A percentile compares a stretch with the other conserved stretches of the same genome.
phyloP scores from a whole-genome alignment of 1,139 yeast species.

The Yamadazyma diospyri region DNA sequence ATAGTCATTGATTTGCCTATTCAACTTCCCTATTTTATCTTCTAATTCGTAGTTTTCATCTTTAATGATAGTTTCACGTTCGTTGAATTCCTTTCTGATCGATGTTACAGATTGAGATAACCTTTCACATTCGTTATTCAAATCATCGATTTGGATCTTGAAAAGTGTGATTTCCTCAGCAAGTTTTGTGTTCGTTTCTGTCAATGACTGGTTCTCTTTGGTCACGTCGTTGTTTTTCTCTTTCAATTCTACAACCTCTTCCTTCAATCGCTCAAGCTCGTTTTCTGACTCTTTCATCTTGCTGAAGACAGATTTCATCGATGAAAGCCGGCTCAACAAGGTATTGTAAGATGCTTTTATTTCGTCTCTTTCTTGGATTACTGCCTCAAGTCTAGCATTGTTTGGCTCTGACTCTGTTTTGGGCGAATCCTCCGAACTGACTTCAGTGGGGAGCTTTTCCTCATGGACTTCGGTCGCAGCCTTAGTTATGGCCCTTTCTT shows the following conservation, averaged over 20 bases:
- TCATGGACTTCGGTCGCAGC: not conserved
- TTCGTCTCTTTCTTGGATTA: conserved; percentile 55
- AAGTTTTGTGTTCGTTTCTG: conserved; percentile 11
- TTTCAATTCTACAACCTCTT: conserved; percentile 25
- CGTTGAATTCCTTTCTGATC: conserved; percentile 45
- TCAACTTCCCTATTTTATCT: conserved; percentile 30
- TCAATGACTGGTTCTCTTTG: conserved; percentile 22
- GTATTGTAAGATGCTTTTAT: conserved; percentile 70
- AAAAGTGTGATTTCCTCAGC: conserved; percentile 21
- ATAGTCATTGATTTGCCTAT: conserved; percentile 37
- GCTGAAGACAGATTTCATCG: conserved; percentile 73
- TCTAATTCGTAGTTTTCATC: conserved; percentile 48
- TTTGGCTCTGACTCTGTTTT: too few species aligned
- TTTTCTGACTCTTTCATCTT: conserved; percentile 75
- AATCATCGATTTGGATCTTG: conserved; percentile 49
- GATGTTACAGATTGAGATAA: conserved; percentile 48
- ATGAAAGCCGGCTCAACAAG: conserved; percentile 69
- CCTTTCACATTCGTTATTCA: conserved; percentile 67
- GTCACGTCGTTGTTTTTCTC: conserved; percentile 28
- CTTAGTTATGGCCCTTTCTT: not conserved
- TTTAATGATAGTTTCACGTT: conserved; percentile 36
- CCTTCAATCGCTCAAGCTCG: conserved; percentile 61
- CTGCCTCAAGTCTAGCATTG: conserved; percentile 11
- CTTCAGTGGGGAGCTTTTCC: not conserved
- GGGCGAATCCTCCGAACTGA: not conserved